phyloP scores from a whole-genome alignment of 352 stramenopile genomes.

The Globisporangium camurandrum region DNA sequence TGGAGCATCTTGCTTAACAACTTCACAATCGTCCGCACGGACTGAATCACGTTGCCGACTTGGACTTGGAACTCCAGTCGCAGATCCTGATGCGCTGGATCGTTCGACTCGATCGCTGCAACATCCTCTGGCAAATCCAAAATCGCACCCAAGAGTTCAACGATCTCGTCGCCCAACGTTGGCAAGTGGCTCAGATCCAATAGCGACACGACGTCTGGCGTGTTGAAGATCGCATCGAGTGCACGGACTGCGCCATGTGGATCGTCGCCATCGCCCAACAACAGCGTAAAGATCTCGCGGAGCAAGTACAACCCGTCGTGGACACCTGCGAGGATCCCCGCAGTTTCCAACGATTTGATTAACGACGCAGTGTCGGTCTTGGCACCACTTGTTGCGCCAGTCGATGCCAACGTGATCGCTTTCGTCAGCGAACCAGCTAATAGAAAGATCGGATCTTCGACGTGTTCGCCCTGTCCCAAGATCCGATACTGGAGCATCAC shows the following conservation, averaged over 20 bases:
- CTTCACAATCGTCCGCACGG: conserved; percentile 31
- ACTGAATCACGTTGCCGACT: conserved; percentile 52
- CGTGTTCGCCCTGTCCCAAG: conserved; percentile 48
- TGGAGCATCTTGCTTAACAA: conserved; percentile 56
- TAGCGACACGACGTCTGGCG: conserved; percentile 43
- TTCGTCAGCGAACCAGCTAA: conserved; percentile 65
- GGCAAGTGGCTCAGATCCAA: conserved; percentile 56
- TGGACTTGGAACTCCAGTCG: conserved; percentile 65
- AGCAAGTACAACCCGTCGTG: conserved; percentile 50
- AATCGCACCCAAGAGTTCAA: conserved; percentile 66
- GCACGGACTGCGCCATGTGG: conserved; percentile 35
- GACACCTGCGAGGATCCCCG: conserved; percentile 49
- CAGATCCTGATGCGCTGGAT: conserved; percentile 28
- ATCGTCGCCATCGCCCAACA: conserved; percentile 51
- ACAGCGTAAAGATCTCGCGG: conserved; percentile 58
- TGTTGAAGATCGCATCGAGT: conserved; percentile 56
- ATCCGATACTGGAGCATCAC: conserved; percentile 83
- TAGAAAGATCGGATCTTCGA: conserved; percentile 79
- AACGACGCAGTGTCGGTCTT: conserved; percentile 44
- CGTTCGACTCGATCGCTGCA: conserved; percentile 31
- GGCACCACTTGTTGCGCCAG: conserved; percentile 23
- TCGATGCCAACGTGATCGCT: conserved; percentile 48
- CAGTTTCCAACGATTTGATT: conserved; percentile 51
- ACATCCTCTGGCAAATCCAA: conserved; percentile 79
- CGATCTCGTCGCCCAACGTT: conserved; percentile 51